Base-by-base conservation (phyloP, 2,329 filamentous ascomycete genomes). In the Chaetomiaceae sp. region DNA sequence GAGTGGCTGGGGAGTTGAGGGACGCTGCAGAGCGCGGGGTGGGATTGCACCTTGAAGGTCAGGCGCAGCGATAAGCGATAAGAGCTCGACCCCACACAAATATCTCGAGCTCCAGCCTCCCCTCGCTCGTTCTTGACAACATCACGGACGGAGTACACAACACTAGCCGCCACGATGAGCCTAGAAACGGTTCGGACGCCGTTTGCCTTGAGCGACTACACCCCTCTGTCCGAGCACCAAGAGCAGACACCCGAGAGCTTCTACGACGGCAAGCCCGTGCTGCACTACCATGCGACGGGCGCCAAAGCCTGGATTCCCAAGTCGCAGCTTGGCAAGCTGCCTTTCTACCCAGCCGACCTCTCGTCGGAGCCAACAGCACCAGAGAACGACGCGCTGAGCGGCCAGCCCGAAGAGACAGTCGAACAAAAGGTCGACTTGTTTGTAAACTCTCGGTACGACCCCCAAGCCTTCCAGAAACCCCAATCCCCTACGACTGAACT, bases 241-340 rank as follows among this genome's bases (percentile, higher is more conserved):
- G 75, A 83, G 48, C 82, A 84, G 64, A 92, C 88, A 1, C 88
- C 88, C 1, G 75, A 77, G 54, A 85, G 81, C 38, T 92, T 91
- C 71, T 85, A 84, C 63, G 81, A 78, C 61, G 82, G 81, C 25
- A 88, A 87, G 64, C 83, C 88, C 1, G 78, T 91, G 39, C 78
- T 91, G 3, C 82, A 91, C 69, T 81, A 80, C 61, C 81, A 85
- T 63, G 75, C 79, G 36, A 61, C 73, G 12, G 73, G 75, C 54
- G 76, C 82, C 51, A 83, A 80, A 36, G 80, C 85, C 3, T 79
- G 80, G 63, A 72, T 85, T 19, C 74, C 80, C 23, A 73, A 71
- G 33, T 73, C 76, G 37, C 80, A 87, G 61, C 70, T 77, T 22
- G 75, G 76, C 36, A 71, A 71, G 50, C 71, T 88, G 51, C 79